Percentiles rank a stretch among this genome's conserved stretches.
Evolutionary conservation across 805 yeast genomes (phyloP).

Genomic region (Candida morakotiae): DNA sequence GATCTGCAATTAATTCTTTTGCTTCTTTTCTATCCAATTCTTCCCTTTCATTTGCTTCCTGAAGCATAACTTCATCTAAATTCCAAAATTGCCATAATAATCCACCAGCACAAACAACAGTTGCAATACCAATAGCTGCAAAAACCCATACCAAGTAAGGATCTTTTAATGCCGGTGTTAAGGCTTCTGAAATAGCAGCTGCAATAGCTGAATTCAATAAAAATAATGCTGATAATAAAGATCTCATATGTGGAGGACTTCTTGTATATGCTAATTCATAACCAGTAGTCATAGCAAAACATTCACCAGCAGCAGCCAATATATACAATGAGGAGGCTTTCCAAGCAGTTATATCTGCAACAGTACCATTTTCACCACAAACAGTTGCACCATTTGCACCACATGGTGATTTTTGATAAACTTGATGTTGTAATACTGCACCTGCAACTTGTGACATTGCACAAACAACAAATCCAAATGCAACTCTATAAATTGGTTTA

Average conservation of each 20-base stretch:
- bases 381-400: conserved; percentile 39
- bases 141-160: conserved; percentile 41
- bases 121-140: conserved; percentile 35
- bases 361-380: conserved; percentile 20
- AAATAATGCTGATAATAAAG: conserved; percentile 46
- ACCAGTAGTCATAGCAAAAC: conserved; percentile 48
- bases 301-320: conserved; percentile 50
- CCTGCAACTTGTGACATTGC: conserved; percentile 46
- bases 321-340: conserved; percentile 22
- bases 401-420: conserved; percentile 50
- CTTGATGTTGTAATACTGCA: conserved; percentile 46
- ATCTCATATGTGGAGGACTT: conserved; percentile 48
- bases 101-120: conserved; percentile 24
- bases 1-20: background rate
- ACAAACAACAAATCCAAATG: conserved; percentile 46
- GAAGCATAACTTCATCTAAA: conserved; percentile 38
- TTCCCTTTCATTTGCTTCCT: conserved; percentile 28
- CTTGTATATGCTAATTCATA: conserved; percentile 53
- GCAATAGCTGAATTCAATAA: conserved; percentile 43
- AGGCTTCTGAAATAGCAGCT: conserved; percentile 43
- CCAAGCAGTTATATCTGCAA: conserved; percentile 31
- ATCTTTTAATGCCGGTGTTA: conserved; percentile 38
- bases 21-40: conserved; percentile 3
- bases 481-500: conserved; percentile 42
- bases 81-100: conserved; percentile 33